These are phyloP conservation scores for Mucor circinelloides DNA, from an alignment of 371 early-diverging fungal genomes.

Conservation along the genomic window DNA sequence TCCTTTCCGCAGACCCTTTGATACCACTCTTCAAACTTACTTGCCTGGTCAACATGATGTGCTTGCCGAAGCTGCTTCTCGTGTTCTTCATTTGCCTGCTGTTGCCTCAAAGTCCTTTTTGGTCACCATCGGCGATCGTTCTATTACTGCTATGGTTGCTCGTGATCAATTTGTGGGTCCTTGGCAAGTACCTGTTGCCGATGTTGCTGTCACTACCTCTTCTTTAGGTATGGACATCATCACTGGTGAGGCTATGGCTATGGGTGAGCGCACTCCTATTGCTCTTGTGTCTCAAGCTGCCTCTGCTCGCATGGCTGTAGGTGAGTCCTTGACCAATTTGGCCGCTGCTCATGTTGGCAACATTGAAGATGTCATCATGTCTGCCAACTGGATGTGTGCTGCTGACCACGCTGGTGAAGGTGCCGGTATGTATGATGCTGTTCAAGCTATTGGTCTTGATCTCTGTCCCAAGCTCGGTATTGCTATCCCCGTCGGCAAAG, in stretches of 20 bases:
- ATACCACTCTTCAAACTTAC: constrained; percentile 64
- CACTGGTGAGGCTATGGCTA: constrained; percentile 95
- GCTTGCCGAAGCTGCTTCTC: constrained; percentile 66
- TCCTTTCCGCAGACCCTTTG: constrained; percentile 62
- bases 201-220: constrained; percentile 89
- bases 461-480: constrained; percentile 91
- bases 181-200: constrained; percentile 97
- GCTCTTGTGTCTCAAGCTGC: constrained; percentile 88
- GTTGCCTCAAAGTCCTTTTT: constrained; percentile 94
- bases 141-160: constrained; percentile 91
- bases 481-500: constrained; percentile 97
- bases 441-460: constrained; percentile 90
- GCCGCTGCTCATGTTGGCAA: constrained; percentile 83
- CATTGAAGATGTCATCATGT: constrained; percentile 77
- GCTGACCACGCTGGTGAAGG: constrained; percentile 92
- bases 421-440: constrained; percentile 89
- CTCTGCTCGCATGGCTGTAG: constrained; percentile 95
- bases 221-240: constrained; percentile 68
- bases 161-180: constrained; percentile 98
- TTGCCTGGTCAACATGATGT: constrained; percentile 46
- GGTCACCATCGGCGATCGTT: constrained; percentile 96
- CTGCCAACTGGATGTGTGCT: constrained; percentile 98
- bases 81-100: constrained; percentile 85
- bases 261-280: constrained; percentile 93
- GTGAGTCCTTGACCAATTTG: constrained; percentile 88